Evolutionary conservation across 2,329 filamentous ascomycete species (phyloP).

Genomic region (Blastomyces gilchristii): DNA sequence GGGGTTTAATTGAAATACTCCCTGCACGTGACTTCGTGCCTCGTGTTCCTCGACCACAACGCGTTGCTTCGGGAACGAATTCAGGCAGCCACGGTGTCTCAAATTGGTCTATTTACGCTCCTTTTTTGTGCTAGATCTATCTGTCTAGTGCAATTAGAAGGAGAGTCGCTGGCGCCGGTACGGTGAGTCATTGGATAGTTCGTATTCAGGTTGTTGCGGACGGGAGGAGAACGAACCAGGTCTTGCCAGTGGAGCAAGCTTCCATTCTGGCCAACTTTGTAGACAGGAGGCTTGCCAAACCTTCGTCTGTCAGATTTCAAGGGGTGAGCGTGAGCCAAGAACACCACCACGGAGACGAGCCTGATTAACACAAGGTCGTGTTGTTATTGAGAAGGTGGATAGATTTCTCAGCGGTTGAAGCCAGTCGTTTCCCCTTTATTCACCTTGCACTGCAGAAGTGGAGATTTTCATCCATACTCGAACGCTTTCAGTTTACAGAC

Average conservation of each 20-base stretch:
- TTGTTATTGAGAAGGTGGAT: not conserved
- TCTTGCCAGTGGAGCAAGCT: not conserved
- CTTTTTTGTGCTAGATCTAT: not conserved
- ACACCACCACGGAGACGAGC: not conserved
- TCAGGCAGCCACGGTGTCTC: not conserved
- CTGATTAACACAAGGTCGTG: not conserved
- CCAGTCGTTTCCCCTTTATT: not conserved
- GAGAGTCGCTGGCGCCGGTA: not conserved
- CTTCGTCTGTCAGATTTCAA: not conserved
- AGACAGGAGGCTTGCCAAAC: not conserved
- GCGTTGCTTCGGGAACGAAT: constrained; percentile 14
- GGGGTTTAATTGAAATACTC: constrained; percentile 11
- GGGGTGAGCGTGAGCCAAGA: not conserved
- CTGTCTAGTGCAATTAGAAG: not conserved
- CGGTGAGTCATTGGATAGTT: not conserved
- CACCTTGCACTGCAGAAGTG: not conserved
- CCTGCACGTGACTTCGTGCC: constrained; percentile 16
- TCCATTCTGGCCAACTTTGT: not conserved
- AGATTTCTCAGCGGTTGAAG: not conserved
- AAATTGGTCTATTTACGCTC: not conserved
- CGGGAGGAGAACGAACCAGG: not conserved
- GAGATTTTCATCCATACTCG: not conserved
- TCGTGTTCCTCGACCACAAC: constrained; percentile 11
- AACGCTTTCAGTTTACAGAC: not conserved
- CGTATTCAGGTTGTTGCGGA: constrained; percentile 2